Base-by-base conservation (phyloP, 257 asterid species). In the Leptodermis oblonga region DNA sequence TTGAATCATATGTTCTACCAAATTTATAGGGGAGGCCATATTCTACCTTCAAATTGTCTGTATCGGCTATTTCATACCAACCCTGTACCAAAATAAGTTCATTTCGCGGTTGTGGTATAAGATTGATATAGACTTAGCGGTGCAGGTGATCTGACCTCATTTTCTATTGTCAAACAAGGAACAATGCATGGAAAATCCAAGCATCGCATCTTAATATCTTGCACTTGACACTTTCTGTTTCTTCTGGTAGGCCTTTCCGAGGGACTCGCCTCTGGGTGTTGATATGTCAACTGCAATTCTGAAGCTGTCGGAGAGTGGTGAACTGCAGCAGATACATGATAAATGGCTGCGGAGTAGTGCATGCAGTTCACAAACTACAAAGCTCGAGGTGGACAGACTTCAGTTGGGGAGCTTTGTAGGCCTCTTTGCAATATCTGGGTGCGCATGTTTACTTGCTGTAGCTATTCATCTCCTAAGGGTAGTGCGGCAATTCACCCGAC, bases 251-350 rank as follows among this genome's bases (percentile, higher is more conserved):
- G 92, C 89, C 55, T 86, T 86, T 33, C 84, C 65, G 0, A 76
- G 77, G 71, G 87, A 86, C 59, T 86, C 92, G 45, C 87, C 84
- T 7, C 71, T 84, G 25, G 86, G 86, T 11, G 62, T 67, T 23
- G 92, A 86, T 77, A 71, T 86, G 79, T 86, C 92, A 30, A 86
- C 89, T 0, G 92, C 92, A 7, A 80, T 86, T 36, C 71, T 83
- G 62, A 70, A 65, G 34, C 75, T 86, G 18, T 86, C 89, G 10
- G 92, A 84, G 39, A 84, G 67, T 34, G 92, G 89, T 7, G 87
- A 86, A 22, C 83, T 86, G 34, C 78, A 86, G 70, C 48, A 78
- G 30, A 86, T 86, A 70, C 87, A 80, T 43, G 91, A 86, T 76
- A 83, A 86, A 65, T 86, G 86, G 85, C 82, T 86, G 43, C 48